Base-by-base conservation (phyloP, 2,329 filamentous ascomycete species). In the Clonostachys rhizophaga region DNA sequence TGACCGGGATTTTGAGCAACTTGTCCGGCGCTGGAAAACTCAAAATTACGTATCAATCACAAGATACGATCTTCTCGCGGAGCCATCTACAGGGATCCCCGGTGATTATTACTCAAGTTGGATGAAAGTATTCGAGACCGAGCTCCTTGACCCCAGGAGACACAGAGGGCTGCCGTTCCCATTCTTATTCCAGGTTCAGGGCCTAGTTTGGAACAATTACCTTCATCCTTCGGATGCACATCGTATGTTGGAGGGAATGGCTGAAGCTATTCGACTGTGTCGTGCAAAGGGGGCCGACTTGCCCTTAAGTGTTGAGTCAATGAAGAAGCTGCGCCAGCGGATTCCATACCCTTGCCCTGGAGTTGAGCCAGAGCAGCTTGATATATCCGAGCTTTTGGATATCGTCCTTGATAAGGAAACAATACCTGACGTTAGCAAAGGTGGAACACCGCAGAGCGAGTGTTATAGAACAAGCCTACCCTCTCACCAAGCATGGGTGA, bases 151-250 rank as follows among this genome's bases (percentile, higher is more conserved):
- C 7, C 36, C 47, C 2, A 51, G 42, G 47, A 60, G 20, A 41
- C 24, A 42, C 24, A 48, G 53, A 42, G 45, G 34, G 4, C 80
- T 48, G 65, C 78, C 6, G 2, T 88, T 83, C 51, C 59, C 65
- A 0, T 56, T 84, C 1, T 68, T 79, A 6, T 87, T 82, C 55
- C 84, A 87, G 53, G 65, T 88, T 6, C 76, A 86, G 44, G 75
- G 74, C 14, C 64, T 91, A 6, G 79, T 83, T 1, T 71, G 75
- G 55, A 86, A 87, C 53, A 80, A 78, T 18, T 81, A 77, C 47
- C 68, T 90, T 2, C 68, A 79, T 12, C 85, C 86, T 0, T 54
- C 57, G 1, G 76, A 66, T 2, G 78, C 81, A 0, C 42, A 68
- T 1, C 50, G 58, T 2, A 56, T 89, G 6, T 59, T 82, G 2